Evolutionary conservation across 495 filamentous ascomycete genomes (phyloP), one percentile per base, ranked within the genome.

Genomic region (Trichoderma orchidacearum): DNA sequence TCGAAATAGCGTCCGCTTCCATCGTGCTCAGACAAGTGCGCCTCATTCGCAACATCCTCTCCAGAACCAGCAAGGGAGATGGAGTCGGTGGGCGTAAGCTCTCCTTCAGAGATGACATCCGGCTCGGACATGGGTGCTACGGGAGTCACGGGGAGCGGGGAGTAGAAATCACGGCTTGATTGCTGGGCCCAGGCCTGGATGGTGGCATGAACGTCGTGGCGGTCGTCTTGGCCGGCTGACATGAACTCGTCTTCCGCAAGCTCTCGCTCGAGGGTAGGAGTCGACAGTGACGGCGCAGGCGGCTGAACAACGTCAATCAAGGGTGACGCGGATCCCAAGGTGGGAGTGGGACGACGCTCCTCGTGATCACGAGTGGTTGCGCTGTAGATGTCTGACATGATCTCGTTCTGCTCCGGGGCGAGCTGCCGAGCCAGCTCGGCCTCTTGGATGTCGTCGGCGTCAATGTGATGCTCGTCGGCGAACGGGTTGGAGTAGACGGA

Each of bases 401-500:
- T 60, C 41, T 76, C 73, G 56, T 75, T 75, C n/a, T 62, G 65
- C 50, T 68, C 65, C n/a, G 69, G 72, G 1, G 68, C 60, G 11
- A 72, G 67, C 28, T 69, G 51, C 58, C 62, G 59, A 51, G 69
- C 62, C 28, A 66, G 55, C 32, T 58, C 63, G 53, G 63, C 65
- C 34, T 69, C 65, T 17, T 73, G 72, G 17, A 59, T 59, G 34
- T 75, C 68, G n/a, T 75, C 60, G 29, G 74, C 67, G 35, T 70
- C 66, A 31, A 80, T 77, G 35, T 68, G 68, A 52, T 78, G 66
- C 68, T 81, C 81, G 61, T 80, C 87, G 56, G 65, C 72, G 66
- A 79, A 87, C 25, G 77, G 82, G 66, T 84, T 82, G 11, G 77
- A 72, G 30, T 76, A 72, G 25, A 78, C 62, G n/a, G 79, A 68